A percentile compares a stretch with the other conserved stretches of the same genome.
Evolutionary conservation across 2,329 filamentous ascomycete species (phyloP).

Genomic region (Aspergillus chevalieri): DNA sequence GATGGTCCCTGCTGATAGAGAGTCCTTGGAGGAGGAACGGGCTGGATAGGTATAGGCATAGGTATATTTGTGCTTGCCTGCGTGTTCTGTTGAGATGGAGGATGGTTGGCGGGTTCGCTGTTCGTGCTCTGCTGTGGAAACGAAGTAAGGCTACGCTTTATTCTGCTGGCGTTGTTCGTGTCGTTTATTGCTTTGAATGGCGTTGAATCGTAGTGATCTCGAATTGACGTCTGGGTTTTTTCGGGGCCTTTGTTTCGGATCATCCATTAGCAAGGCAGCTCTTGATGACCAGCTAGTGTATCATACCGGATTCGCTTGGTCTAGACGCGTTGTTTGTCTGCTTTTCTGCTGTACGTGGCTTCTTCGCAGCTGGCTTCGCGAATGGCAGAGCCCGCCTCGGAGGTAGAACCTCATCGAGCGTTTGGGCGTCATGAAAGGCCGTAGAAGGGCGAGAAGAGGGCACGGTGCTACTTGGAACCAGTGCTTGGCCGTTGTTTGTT

Average conservation of each 20-base stretch:
- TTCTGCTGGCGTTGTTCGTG: neutral
- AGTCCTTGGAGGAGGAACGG: neutral
- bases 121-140: neutral
- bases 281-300: neutral
- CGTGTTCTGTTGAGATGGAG: neutral
- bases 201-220: neutral
- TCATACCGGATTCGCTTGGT: neutral
- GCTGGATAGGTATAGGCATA: neutral
- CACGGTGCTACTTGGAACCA: neutral
- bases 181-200: neutral
- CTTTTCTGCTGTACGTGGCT: constrained; percentile 2
- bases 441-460: constrained; percentile 17
- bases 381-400: constrained; percentile 41
- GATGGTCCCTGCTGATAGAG: neutral
- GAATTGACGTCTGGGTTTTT: neutral
- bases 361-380: constrained; percentile 20
- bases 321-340: neutral
- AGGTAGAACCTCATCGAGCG: constrained; percentile 33
- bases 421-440: constrained; percentile 19
- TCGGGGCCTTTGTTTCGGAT: neutral
- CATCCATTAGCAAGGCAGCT: neutral
- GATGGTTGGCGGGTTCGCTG: neutral
- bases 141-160: neutral
- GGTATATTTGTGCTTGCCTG: neutral
- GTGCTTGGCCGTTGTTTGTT: neutral